Evolutionary conservation across 108 stramenopile genomes (phyloP).

Genomic region (Pseudonitzschia pungens): DNA sequence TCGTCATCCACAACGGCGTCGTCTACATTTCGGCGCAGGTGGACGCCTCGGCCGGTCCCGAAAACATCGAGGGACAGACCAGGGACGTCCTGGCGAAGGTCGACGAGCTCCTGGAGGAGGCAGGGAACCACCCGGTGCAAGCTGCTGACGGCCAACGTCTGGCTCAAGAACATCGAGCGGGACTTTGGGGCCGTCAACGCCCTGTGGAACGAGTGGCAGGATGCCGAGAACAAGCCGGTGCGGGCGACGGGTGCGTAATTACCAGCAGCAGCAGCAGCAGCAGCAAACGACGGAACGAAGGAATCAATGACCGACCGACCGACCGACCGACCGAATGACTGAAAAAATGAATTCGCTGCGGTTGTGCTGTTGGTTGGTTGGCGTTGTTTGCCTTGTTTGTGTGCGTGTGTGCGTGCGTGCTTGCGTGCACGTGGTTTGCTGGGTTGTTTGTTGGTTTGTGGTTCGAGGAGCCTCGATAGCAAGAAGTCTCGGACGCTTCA

Average conservation of each 20-base stretch:
- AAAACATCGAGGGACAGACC: slow-evolving; percentile 47
- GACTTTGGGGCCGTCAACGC: slow-evolving; percentile 66
- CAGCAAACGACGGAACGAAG: no score
- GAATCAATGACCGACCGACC: no score
- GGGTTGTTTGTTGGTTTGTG: no score
- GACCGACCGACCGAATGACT: no score
- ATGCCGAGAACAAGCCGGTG: slow-evolving; percentile 66
- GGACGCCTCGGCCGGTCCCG: slow-evolving; percentile 41
- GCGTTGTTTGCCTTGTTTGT: no score
- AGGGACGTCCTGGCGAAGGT: slow-evolving; percentile 50
- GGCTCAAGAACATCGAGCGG: slow-evolving; percentile 62
- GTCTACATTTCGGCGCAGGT: slow-evolving; percentile 48
- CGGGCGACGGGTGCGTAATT: slow-evolving; percentile 41
- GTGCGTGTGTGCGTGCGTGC: no score
- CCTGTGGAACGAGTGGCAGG: slow-evolving; percentile 70
- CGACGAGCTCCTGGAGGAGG: slow-evolving; percentile 53
- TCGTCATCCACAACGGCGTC: slow-evolving; percentile 50
- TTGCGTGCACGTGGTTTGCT: no score
- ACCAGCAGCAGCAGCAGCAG: no score
- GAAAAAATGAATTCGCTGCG: no score
- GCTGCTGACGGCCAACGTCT: slow-evolving; percentile 57
- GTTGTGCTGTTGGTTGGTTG: no score
- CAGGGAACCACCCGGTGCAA: slow-evolving; percentile 65
- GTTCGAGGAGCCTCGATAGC: no score
- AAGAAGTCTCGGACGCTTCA: no score